A percentile compares a stretch with the other conserved stretches of the same genome.
phyloP scores from a whole-genome alignment of 179 eudicot species.

The Carnegiea gigantea region DNA sequence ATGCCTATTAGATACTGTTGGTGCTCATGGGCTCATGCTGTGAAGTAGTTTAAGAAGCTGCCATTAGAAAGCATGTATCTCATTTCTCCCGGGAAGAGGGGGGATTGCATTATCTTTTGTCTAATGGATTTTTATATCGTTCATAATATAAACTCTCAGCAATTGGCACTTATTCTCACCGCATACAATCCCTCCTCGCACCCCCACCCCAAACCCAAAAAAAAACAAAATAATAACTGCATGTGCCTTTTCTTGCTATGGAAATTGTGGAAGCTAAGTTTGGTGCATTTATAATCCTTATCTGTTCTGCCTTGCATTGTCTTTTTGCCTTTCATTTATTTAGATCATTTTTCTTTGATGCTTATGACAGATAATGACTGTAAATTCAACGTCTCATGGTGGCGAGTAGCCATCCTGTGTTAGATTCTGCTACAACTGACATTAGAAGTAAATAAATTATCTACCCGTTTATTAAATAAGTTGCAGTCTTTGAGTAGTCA shows the following conservation, averaged over 20 bases:
- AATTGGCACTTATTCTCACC: background rate
- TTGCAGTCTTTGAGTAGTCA: constrained; percentile 53
- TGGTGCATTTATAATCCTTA: background rate
- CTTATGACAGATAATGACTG: constrained; percentile 36
- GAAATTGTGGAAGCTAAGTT: background rate
- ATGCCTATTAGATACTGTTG: too few relatives aligned
- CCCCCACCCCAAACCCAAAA: too few relatives aligned
- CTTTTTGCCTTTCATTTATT: constrained; percentile 6
- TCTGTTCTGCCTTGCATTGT: background rate
- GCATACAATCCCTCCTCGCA: too few relatives aligned
- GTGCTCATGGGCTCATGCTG: too few relatives aligned
- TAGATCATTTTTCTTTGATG: constrained; percentile 18
- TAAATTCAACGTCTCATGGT: constrained; percentile 65
- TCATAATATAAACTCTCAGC: background rate
- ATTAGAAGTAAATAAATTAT: constrained; percentile 60
- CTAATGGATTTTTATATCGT: background rate
- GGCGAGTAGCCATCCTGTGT: constrained; percentile 63
- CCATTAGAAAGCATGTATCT: too few relatives aligned
- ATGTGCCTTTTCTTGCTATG: too few relatives aligned
- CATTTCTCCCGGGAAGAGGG: background rate
- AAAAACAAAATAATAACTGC: too few relatives aligned
- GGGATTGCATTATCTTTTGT: background rate
- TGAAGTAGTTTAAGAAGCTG: too few relatives aligned
- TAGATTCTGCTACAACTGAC: constrained; percentile 51
- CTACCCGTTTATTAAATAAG: constrained; percentile 51